A percentile compares a stretch with the other conserved stretches of the same genome.
These are phyloP conservation scores for Fistulifera pelliculosa DNA, from an alignment of 108 stramenopile species.

Conservation along the genomic window DNA sequence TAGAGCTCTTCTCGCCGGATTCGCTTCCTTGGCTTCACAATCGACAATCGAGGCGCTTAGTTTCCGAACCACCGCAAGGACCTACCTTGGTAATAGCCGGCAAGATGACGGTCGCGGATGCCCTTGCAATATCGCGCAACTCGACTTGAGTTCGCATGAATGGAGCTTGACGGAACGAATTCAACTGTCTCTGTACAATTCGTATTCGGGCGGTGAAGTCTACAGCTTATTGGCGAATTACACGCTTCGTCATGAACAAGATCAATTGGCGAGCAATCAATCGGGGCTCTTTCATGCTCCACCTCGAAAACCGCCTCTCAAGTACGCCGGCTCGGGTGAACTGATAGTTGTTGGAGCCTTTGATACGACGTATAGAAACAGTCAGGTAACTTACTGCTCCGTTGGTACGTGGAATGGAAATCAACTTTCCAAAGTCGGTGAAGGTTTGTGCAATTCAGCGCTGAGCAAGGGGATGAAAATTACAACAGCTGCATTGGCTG, in stretches of 20 bases:
- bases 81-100: slow-evolving; percentile 78
- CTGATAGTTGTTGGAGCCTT: slow-evolving; percentile 91
- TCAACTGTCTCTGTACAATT: slow-evolving; percentile 77
- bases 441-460: slow-evolving; percentile 89
- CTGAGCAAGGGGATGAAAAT: slow-evolving; percentile 85
- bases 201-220: slow-evolving; percentile 81
- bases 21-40: not conserved
- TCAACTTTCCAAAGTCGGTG: slow-evolving; percentile 78
- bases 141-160: slow-evolving; percentile 47
- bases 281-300: not conserved
- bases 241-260: slow-evolving; percentile 17
- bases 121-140: slow-evolving; percentile 77
- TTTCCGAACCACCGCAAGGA: slow-evolving; percentile 6
- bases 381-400: slow-evolving; percentile 91
- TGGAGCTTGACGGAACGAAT: slow-evolving; percentile 75
- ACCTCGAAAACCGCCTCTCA: not conserved
- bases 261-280: not conserved
- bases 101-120: slow-evolving; percentile 74
- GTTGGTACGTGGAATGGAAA: slow-evolving; percentile 86
- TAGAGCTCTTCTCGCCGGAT: not conserved
- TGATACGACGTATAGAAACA: slow-evolving; percentile 85
- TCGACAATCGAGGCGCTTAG: not conserved
- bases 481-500: slow-evolving; percentile 72
- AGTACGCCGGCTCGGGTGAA: slow-evolving; percentile 34
- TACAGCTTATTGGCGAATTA: slow-evolving; percentile 77